Percentiles rank a stretch among this genome's conserved stretches.
Evolutionary conservation across 768 basidiomycete species (phyloP).

Genomic region (Rhizopogon vulgaris): DNA sequence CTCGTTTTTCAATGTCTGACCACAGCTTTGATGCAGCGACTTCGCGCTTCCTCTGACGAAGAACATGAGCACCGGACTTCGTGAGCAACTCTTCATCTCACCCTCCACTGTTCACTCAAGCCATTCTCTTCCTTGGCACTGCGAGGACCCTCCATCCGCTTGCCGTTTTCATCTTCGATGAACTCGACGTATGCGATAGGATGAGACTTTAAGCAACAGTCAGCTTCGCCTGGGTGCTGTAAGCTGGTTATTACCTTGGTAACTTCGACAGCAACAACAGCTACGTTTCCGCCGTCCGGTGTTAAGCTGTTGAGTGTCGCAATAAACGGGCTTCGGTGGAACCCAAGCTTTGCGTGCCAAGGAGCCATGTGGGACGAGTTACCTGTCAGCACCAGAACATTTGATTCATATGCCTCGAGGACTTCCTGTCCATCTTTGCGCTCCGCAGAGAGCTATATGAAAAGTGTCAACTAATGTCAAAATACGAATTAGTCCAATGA

Average conservation of each 20-base stretch:
- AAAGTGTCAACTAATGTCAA: neutral
- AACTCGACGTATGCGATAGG: constrained; percentile 81
- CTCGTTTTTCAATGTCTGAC: constrained; percentile 50
- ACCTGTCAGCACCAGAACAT: constrained; percentile 62
- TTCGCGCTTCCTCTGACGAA: constrained; percentile 49
- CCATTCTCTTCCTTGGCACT: constrained; percentile 63
- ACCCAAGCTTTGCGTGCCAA: constrained; percentile 89
- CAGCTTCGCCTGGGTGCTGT: neutral
- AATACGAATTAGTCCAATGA: constrained; percentile 29
- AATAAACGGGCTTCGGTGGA: constrained; percentile 57
- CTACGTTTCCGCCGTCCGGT: constrained; percentile 72
- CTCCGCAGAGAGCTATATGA: constrained; percentile 55
- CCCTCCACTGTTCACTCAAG: constrained; percentile 66
- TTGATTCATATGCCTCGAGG: constrained; percentile 70
- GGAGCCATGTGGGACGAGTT: constrained; percentile 83
- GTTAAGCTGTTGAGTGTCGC: constrained; percentile 76
- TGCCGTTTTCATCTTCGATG: constrained; percentile 40
- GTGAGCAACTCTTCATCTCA: constrained; percentile 24
- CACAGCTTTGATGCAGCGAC: constrained; percentile 53
- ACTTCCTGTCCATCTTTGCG: constrained; percentile 77
- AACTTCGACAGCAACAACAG: constrained; percentile 70
- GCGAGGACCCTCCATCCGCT: constrained; percentile 52
- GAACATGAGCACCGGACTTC: constrained; percentile 1
- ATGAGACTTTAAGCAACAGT: constrained; percentile 43
- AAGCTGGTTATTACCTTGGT: constrained; percentile 40